phyloP scores from a whole-genome alignment of 1,139 yeast genomes.

The Kazachstania sp. region DNA sequence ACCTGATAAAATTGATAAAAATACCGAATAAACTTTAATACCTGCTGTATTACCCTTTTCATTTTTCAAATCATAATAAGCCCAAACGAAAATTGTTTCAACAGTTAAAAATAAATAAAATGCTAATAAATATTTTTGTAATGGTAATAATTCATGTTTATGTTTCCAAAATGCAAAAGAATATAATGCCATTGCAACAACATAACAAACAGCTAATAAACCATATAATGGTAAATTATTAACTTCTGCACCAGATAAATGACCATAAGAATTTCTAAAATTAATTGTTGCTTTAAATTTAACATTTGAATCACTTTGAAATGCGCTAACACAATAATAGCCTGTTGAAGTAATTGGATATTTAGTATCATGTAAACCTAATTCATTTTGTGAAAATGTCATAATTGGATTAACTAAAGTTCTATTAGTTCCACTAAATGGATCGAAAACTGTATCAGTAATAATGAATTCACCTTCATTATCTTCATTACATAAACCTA shows the following conservation, averaged over 20 bases:
- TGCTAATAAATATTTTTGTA: slow-evolving; percentile 83
- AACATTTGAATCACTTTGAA: slow-evolving; percentile 31
- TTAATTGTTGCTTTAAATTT: slow-evolving; percentile 58
- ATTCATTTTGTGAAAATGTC: slow-evolving; percentile 46
- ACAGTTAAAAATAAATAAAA: slow-evolving; percentile 75
- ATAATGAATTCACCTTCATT: slow-evolving; percentile 59
- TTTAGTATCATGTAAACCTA: slow-evolving; percentile 52
- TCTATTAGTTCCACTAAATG: slow-evolving; percentile 36
- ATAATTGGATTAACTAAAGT: slow-evolving; percentile 40
- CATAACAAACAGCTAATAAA: slow-evolving; percentile 72
- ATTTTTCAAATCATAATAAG: slow-evolving; percentile 79
- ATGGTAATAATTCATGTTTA: slow-evolving; percentile 78
- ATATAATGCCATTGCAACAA: slow-evolving; percentile 70
- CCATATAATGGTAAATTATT: slow-evolving; percentile 91
- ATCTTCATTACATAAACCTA: slow-evolving; percentile 47
- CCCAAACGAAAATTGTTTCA: slow-evolving; percentile 86
- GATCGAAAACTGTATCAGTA: slow-evolving; percentile 28
- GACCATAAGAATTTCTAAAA: slow-evolving; percentile 88
- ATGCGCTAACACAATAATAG: slow-evolving; percentile 82
- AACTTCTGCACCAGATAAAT: slow-evolving; percentile 79
- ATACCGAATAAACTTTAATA: slow-evolving; percentile 63
- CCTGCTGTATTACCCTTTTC: slow-evolving; percentile 51
- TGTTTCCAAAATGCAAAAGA: slow-evolving; percentile 81
- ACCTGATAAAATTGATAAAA: slow-evolving; percentile 72
- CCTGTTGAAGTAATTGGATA: slow-evolving; percentile 72